These are phyloP conservation scores for Fusarium armeniacum DNA, from an alignment of 2,329 filamentous ascomycete genomes.

Conservation along the genomic window DNA sequence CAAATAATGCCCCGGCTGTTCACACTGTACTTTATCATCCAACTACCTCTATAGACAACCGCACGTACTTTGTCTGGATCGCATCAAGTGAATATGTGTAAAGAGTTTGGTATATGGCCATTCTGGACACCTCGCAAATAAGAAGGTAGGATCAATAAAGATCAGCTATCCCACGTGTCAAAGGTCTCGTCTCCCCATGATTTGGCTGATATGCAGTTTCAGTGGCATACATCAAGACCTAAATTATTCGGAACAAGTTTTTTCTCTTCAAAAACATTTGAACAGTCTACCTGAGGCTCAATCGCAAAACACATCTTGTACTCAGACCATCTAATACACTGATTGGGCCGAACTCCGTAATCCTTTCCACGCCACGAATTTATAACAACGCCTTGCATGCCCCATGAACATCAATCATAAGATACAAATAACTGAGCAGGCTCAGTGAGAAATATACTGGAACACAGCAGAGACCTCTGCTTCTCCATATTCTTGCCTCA, in stretches of 20 bases:
- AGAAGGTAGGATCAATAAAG: background rate
- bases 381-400: conserved; percentile 31
- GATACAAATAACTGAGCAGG: background rate
- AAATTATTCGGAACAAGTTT: background rate
- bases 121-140: background rate
- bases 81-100: background rate
- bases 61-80: background rate
- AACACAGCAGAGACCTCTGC: conserved; percentile 92
- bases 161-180: no score
- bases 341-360: conserved; percentile 15
- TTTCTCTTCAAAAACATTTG: background rate
- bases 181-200: background rate
- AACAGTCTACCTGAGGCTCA: background rate
- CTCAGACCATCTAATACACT: conserved; percentile 1
- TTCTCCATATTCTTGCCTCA: conserved; percentile 86
- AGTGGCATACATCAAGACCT: background rate
- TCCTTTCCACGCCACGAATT: conserved; percentile 18
- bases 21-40: conserved; percentile 4
- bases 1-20: no score
- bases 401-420: conserved; percentile 30
- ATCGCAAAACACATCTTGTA: background rate
- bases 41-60: no score
- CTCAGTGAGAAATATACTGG: conserved; percentile 93
- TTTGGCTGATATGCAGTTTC: background rate
- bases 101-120: background rate